Conservation (phyloP, 2,329 filamentous ascomycete species). For the Cladosporium sp. region DNA sequence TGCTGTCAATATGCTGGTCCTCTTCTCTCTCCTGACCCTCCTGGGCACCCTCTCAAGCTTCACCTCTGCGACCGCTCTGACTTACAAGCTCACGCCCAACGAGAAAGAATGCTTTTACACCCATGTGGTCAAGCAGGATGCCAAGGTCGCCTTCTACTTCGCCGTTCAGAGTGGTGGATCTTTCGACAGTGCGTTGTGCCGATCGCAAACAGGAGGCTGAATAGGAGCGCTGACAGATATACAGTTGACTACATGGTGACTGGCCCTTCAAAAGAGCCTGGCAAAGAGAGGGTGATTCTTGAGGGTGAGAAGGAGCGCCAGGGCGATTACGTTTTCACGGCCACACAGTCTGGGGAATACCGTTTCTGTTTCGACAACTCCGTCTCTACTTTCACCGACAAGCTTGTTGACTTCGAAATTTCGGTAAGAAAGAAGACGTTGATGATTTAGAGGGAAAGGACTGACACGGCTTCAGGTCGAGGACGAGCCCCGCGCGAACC, state of each 20-base stretch:
- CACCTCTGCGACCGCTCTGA: constrained; percentile 83
- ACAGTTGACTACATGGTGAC: constrained; percentile 80
- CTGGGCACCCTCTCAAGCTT: constrained; percentile 66
- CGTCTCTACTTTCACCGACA: constrained; percentile 97
- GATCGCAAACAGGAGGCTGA: neutral
- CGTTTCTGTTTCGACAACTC: constrained; percentile 98
- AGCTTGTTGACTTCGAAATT: constrained; percentile 97
- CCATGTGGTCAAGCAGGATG: constrained; percentile 68
- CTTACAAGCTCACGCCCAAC: constrained; percentile 84
- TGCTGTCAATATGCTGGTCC: constrained; percentile 22
- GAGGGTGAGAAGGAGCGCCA: constrained; percentile 88
- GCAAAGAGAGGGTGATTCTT: constrained; percentile 67
- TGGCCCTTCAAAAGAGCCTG: constrained; percentile 57
- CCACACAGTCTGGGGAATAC: constrained; percentile 82
- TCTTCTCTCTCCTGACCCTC: constrained; percentile 26
- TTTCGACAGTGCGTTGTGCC: constrained; percentile 61
- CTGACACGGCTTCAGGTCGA: constrained; percentile 62
- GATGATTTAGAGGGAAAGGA: too few species aligned
- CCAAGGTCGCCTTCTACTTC: constrained; percentile 98
- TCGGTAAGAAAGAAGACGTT: constrained; percentile 57
- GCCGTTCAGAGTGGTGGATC: constrained; percentile 98
- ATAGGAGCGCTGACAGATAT: neutral
- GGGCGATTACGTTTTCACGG: constrained; percentile 97
- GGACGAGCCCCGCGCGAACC: constrained; percentile 74
- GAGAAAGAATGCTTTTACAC: constrained; percentile 97